Percentiles rank a stretch among this genome's conserved stretches.
Evolutionary conservation across 73 alveolate genomes (phyloP).

Genomic region (Paramecium tetraurelia): DNA sequence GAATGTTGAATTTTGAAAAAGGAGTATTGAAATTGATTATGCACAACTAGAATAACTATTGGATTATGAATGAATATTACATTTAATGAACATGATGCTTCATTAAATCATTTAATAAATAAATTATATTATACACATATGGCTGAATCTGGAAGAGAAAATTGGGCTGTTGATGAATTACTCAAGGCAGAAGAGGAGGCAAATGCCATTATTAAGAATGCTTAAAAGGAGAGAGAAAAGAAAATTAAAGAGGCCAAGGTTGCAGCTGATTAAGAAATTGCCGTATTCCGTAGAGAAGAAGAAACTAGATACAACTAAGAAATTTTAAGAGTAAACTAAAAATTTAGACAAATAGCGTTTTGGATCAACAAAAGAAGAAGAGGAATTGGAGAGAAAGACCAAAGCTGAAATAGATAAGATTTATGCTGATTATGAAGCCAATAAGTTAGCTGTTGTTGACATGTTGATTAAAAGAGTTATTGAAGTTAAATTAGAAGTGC

Average conservation of each 20-base stretch:
- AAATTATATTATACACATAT: not conserved
- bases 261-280: conserved; percentile 66
- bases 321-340: not conserved
- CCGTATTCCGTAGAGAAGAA: conserved; percentile 57
- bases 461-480: conserved; percentile 59
- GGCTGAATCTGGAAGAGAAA: conserved; percentile 48
- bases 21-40: not conserved
- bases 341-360: conserved; percentile 15
- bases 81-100: not conserved
- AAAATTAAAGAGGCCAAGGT: conserved; percentile 60
- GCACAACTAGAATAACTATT: not conserved
- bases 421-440: conserved; percentile 50
- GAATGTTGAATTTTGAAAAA: not conserved
- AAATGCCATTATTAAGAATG: conserved; percentile 56
- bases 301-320: conserved; percentile 59
- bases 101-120: not conserved
- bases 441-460: conserved; percentile 58
- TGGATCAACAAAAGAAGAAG: conserved; percentile 56
- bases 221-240: conserved; percentile 61
- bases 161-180: conserved; percentile 63
- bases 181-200: conserved; percentile 65
- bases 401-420: conserved; percentile 57
- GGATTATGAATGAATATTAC: not conserved
- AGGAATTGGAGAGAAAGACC: conserved; percentile 52
- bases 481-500: conserved; percentile 57